phyloP scores from a whole-genome alignment of 352 stramenopile genomes.

The Plasmopara muralis region DNA sequence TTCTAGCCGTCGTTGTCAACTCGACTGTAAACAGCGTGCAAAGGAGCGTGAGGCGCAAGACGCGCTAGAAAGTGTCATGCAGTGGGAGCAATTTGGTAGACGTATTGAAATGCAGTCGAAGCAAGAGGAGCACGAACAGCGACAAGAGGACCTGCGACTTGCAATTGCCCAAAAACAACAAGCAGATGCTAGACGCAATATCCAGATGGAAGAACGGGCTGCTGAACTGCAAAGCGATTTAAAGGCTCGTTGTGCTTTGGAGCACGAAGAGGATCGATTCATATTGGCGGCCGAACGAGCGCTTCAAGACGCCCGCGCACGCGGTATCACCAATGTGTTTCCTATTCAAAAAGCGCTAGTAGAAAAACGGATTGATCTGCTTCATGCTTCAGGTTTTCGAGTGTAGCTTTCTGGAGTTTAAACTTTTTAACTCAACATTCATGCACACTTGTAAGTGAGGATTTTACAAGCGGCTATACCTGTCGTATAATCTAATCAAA shows the following conservation, averaged over 20 bases:
- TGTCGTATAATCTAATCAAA: neutral
- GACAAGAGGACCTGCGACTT: slow-evolving; percentile 50
- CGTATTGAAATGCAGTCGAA: slow-evolving; percentile 44
- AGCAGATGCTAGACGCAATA: slow-evolving; percentile 55
- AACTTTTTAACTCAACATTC: neutral
- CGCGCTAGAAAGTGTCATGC: slow-evolving; percentile 38
- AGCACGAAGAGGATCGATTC: slow-evolving; percentile 54
- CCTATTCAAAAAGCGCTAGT: slow-evolving; percentile 67
- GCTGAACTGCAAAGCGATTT: slow-evolving; percentile 27
- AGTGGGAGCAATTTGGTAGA: slow-evolving; percentile 67
- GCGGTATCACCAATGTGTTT: slow-evolving; percentile 53
- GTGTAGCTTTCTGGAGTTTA: slow-evolving; percentile 30
- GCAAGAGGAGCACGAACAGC: slow-evolving; percentile 58
- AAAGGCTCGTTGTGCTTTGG: slow-evolving; percentile 27
- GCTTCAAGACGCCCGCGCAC: slow-evolving; percentile 50
- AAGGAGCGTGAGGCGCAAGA: slow-evolving; percentile 34
- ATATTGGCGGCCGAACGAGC: slow-evolving; percentile 44
- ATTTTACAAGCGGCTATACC: neutral
- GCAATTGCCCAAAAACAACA: slow-evolving; percentile 74
- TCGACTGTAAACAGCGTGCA: slow-evolving; percentile 41
- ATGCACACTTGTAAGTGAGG: neutral
- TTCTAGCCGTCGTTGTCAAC: slow-evolving; percentile 48
- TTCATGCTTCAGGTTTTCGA: slow-evolving; percentile 65
- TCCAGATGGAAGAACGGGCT: slow-evolving; percentile 33
- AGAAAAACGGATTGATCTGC: slow-evolving; percentile 64